phyloP scores from a whole-genome alignment of 2,329 filamentous ascomycete genomes.

The Myriosclerotinia curreyana region DNA sequence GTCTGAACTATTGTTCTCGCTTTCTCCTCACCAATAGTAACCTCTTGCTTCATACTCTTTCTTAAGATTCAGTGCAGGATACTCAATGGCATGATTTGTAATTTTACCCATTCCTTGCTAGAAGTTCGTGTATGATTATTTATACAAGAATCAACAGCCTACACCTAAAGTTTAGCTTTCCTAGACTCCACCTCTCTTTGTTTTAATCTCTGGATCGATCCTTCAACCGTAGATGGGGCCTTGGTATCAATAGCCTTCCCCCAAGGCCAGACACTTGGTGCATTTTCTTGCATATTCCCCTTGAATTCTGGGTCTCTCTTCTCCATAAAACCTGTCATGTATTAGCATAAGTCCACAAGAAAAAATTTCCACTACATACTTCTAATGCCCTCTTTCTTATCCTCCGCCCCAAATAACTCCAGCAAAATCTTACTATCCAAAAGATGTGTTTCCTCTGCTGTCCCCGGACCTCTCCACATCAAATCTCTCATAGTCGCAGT shows the following conservation, averaged over 20 bases:
- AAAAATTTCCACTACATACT: constrained; percentile 32
- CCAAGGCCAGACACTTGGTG: constrained; percentile 57
- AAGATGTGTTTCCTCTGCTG: constrained; percentile 67
- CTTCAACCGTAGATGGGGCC: constrained; percentile 33
- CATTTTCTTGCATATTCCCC: constrained; percentile 54
- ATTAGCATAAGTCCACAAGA: neutral
- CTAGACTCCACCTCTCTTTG: neutral
- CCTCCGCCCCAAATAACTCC: constrained; percentile 53
- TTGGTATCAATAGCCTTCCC: constrained; percentile 52
- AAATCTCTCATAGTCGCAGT: constrained; percentile 68
- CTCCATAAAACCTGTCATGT: constrained; percentile 48
- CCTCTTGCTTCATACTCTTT: neutral
- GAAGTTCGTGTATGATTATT: neutral
- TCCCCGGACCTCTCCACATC: constrained; percentile 58
- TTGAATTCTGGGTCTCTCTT: constrained; percentile 57
- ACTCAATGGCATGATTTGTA: too few species aligned
- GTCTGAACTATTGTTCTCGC: too few species aligned
- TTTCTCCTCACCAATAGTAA: neutral
- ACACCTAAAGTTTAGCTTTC: constrained; percentile 3
- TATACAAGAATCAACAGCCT: too few species aligned
- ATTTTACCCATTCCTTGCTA: too few species aligned
- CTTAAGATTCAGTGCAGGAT: neutral
- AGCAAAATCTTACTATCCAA: constrained; percentile 64
- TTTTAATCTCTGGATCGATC: constrained; percentile 27
- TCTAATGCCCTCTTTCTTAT: constrained; percentile 59